Conservation (phyloP, 83 land plant genomes). For the Isoetes engelmannii region DNA sequence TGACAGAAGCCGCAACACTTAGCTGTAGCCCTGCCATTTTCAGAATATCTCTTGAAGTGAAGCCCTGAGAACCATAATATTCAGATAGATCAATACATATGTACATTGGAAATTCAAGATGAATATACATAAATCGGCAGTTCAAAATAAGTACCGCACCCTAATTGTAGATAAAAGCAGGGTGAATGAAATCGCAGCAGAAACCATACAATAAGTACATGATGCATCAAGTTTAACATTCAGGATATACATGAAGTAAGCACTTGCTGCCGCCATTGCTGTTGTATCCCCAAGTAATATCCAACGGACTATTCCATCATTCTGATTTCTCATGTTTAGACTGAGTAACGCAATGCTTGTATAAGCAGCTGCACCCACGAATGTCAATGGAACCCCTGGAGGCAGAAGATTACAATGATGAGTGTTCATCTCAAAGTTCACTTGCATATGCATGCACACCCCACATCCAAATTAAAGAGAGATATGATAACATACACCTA, state of each 20-base stretch:
- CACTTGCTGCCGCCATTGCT: slow-evolving; percentile 79
- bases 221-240: slow-evolving; percentile 54
- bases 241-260: slow-evolving; percentile 78
- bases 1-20: slow-evolving; percentile 44
- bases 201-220: slow-evolving; percentile 73
- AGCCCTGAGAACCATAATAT: slow-evolving; percentile 40
- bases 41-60: slow-evolving; percentile 42
- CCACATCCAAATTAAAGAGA: not conserved
- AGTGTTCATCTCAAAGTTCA: not conserved
- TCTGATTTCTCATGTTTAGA: slow-evolving; percentile 37
- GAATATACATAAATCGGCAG: too few relatives aligned
- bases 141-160: slow-evolving; percentile 32
- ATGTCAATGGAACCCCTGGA: slow-evolving; percentile 81
- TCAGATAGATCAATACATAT: not conserved
- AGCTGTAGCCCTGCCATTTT: slow-evolving; percentile 56
- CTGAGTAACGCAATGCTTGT: slow-evolving; percentile 54
- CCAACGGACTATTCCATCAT: slow-evolving; percentile 33
- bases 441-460: not conserved
- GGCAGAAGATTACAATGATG: not conserved
- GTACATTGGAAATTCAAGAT: too few relatives aligned
- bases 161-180: slow-evolving; percentile 58
- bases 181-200: slow-evolving; percentile 67
- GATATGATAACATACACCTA: too few relatives aligned
- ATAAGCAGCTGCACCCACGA: slow-evolving; percentile 71
- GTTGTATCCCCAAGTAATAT: slow-evolving; percentile 61